A percentile compares a stretch with the other conserved stretches of the same genome.
Conservation (phyloP, 1,139 yeast genomes). For the Geotrichum carabidarum region DNA sequence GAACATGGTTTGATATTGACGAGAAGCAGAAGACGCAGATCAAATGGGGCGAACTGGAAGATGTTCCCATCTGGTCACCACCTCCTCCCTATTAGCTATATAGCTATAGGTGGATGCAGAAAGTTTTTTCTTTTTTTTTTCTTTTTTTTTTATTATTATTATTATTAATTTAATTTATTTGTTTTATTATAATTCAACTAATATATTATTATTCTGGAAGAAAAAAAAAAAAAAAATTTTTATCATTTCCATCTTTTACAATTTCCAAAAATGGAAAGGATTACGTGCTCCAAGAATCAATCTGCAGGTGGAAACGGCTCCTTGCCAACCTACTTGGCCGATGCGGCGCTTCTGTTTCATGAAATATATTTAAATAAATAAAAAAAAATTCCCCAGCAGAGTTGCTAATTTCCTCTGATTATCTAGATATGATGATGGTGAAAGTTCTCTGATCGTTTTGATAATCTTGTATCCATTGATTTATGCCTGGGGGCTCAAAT, state of each 20-base stretch:
- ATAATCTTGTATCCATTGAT: too few species aligned
- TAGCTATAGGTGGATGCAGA: background rate
- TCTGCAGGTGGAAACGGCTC: too few species aligned
- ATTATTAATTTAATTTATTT: background rate
- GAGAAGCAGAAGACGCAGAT: conserved; percentile 29
- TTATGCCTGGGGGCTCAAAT: too few species aligned
- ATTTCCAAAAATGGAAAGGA: too few species aligned
- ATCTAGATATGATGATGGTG: background rate
- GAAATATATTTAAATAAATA: background rate
- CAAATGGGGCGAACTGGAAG: conserved; percentile 23
- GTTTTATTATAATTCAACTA: background rate
- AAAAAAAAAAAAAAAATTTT: too few species aligned
- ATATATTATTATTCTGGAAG: background rate
- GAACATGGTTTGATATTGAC: conserved; percentile 50
- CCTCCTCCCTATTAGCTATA: background rate
- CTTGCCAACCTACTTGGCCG: too few species aligned
- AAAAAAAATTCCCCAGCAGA: background rate
- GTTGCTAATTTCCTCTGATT: background rate
- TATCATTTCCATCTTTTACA: background rate
- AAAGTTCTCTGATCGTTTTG: too few species aligned
- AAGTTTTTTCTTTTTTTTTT: background rate
- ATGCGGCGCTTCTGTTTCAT: too few species aligned
- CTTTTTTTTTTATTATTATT: background rate
- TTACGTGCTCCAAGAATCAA: too few species aligned
- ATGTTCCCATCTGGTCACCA: conserved; percentile 29